phyloP scores from a whole-genome alignment of 2,329 filamentous ascomycete species.

The Cephalotrichum gorgonifer region DNA sequence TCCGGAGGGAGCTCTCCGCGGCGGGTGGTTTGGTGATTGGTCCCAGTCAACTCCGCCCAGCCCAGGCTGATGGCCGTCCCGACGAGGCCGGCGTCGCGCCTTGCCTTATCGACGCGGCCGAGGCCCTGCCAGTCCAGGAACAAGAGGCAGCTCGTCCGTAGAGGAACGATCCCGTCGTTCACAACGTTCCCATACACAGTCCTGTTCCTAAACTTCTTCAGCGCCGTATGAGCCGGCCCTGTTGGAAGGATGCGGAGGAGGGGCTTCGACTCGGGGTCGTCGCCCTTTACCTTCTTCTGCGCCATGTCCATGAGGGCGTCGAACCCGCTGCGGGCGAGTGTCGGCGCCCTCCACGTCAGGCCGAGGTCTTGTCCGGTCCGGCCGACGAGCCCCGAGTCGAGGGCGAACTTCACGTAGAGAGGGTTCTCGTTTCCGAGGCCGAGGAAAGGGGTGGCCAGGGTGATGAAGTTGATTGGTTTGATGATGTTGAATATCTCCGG shows the following conservation, averaged over 20 bases:
- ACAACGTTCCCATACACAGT: conserved; percentile 96
- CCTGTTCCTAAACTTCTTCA: conserved; percentile 80
- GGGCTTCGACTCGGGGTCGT: conserved; percentile 71
- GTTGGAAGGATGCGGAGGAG: conserved; percentile 81
- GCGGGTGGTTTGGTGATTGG: conserved; percentile 43
- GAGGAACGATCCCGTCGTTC: conserved; percentile 91
- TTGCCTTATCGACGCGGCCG: conserved; percentile 86
- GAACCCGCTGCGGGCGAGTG: conserved; percentile 77
- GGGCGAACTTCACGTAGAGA: conserved; percentile 89
- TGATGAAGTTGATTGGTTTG: conserved; percentile 80
- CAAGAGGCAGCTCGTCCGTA: conserved; percentile 89
- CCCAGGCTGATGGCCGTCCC: conserved; percentile 90
- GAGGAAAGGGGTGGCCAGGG: conserved; percentile 77
- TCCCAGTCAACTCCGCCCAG: conserved; percentile 79
- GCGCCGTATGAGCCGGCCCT: conserved; percentile 76
- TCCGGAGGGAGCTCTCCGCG: conserved; percentile 31
- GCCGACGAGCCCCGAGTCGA: conserved; percentile 95
- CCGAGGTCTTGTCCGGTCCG: conserved; percentile 91
- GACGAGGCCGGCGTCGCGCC: conserved; percentile 82
- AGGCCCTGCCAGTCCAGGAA: conserved; percentile 96
- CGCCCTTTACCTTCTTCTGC: conserved; percentile 46
- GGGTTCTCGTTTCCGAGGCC: conserved; percentile 96
- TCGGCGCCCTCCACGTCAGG: conserved; percentile 86
- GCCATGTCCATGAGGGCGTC: conserved; percentile 69
- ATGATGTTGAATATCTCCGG: conserved; percentile 83